phyloP scores from a whole-genome alignment of 164 flowering plant genomes.

The Vitis riparia region DNA sequence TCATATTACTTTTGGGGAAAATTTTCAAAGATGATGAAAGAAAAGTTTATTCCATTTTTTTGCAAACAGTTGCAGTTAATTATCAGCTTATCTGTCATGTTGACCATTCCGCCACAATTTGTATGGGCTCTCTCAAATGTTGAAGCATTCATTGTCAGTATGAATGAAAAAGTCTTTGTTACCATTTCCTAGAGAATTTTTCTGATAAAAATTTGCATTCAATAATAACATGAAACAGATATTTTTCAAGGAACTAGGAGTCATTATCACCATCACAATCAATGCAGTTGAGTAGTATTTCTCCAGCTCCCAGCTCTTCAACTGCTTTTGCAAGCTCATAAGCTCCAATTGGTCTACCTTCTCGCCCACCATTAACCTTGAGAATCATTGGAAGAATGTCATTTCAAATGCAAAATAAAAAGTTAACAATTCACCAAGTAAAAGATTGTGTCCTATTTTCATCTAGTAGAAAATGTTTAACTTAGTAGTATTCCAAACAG shows the following conservation, averaged over 20 bases:
- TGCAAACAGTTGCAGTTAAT: no score
- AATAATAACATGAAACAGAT: no score
- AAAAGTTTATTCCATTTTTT: no score
- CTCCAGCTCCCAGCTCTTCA: conserved; percentile 98
- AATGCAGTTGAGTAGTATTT: conserved; percentile 92
- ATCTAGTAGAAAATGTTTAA: neutral
- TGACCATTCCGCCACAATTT: no score
- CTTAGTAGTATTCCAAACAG: neutral
- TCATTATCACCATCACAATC: conserved; percentile 86
- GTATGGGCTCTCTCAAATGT: neutral
- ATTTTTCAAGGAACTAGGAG: neutral
- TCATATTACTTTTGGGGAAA: no score
- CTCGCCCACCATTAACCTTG: conserved; percentile 95
- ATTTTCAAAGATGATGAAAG: no score
- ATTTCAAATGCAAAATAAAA: neutral
- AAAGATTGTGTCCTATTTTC: neutral
- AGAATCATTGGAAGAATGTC: conserved; percentile 8
- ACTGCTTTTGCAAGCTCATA: conserved; percentile 99
- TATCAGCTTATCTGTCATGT: no score
- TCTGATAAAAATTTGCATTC: neutral
- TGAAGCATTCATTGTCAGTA: neutral
- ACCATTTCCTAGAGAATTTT: neutral
- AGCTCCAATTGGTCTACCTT: conserved; percentile 96
- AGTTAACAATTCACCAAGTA: neutral
- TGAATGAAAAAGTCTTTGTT: neutral